phyloP scores from a whole-genome alignment of 257 asterid species.

The Lithospermum erythrorhizon region DNA sequence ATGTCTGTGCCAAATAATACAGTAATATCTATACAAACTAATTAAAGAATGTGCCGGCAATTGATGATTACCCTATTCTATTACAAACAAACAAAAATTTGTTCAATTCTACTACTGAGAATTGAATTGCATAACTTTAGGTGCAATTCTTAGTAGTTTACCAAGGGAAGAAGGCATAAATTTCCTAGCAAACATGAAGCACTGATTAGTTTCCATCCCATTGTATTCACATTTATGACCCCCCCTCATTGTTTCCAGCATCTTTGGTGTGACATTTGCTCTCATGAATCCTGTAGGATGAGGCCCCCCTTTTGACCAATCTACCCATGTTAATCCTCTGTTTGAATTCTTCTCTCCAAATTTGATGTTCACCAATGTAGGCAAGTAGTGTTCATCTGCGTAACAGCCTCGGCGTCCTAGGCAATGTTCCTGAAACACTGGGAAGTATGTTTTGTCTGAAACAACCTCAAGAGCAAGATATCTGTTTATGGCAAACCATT shows the following conservation, averaged over 20 bases:
- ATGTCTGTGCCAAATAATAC: too few species aligned
- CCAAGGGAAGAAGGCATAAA: conserved; percentile 45
- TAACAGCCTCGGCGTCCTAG: conserved; percentile 34
- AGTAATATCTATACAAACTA: too few species aligned
- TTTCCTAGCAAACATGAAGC: conserved; percentile 79
- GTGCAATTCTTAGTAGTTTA: conserved; percentile 64
- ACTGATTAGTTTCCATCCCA: conserved; percentile 38
- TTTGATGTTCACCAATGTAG: conserved; percentile 46
- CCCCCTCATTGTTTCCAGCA: conserved; percentile 41
- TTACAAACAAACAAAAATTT: too few species aligned
- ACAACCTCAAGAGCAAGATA: conserved; percentile 51
- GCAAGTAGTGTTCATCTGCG: conserved; percentile 78
- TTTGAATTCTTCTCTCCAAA: conserved; percentile 35
- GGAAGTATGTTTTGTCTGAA: conserved; percentile 37
- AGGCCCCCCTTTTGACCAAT: conserved; percentile 82
- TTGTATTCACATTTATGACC: conserved; percentile 53
- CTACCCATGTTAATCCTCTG: conserved; percentile 63
- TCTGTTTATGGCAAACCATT: conserved; percentile 71
- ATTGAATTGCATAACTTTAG: conserved; percentile 56
- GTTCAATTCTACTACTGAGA: too few species aligned
- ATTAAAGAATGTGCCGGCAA: too few species aligned
- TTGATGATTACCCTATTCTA: too few species aligned
- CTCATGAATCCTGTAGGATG: conserved; percentile 53
- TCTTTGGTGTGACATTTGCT: conserved; percentile 29
- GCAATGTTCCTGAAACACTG: conserved; percentile 37